Conservation (phyloP, 2,329 filamentous ascomycete genomes). For the Apiospora saccharicola region DNA sequence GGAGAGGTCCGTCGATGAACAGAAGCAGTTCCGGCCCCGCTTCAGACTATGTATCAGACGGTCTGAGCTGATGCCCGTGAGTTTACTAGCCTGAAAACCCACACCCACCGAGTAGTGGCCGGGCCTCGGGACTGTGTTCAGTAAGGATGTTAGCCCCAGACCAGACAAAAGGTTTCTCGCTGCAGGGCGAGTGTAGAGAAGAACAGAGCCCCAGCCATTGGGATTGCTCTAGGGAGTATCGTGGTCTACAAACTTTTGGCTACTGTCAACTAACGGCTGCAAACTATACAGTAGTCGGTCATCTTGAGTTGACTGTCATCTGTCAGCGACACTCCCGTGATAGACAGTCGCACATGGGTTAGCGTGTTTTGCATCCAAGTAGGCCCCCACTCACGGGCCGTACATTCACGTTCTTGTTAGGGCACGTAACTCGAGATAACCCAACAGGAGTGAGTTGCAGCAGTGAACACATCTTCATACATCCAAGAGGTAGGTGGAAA, state of each 20-base stretch:
- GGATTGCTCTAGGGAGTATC: not conserved
- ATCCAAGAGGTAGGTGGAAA: not conserved
- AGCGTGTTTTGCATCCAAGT: constrained; percentile 2
- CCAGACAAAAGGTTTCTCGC: not conserved
- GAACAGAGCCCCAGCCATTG: not conserved
- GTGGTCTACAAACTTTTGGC: not conserved
- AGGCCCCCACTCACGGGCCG: not conserved
- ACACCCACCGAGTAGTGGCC: not conserved
- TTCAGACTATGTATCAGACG: constrained; percentile 4
- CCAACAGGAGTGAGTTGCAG: not conserved
- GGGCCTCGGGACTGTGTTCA: not conserved
- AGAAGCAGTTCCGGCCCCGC: not conserved
- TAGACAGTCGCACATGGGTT: not conserved
- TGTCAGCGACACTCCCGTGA: constrained; percentile 6
- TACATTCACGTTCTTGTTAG: constrained; percentile 8
- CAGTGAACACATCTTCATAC: not conserved
- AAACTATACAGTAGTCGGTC: not conserved
- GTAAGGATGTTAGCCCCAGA: not conserved
- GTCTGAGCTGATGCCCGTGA: constrained; percentile 8
- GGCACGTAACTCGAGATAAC: not conserved
- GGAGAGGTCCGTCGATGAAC: not conserved
- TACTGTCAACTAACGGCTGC: not conserved
- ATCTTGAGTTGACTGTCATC: constrained; percentile 9
- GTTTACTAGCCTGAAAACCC: not conserved
- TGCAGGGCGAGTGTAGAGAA: not conserved